These are phyloP conservation scores for Citrus trifoliata DNA, from an alignment of 345 rosid genomes.

Conservation along the genomic window DNA sequence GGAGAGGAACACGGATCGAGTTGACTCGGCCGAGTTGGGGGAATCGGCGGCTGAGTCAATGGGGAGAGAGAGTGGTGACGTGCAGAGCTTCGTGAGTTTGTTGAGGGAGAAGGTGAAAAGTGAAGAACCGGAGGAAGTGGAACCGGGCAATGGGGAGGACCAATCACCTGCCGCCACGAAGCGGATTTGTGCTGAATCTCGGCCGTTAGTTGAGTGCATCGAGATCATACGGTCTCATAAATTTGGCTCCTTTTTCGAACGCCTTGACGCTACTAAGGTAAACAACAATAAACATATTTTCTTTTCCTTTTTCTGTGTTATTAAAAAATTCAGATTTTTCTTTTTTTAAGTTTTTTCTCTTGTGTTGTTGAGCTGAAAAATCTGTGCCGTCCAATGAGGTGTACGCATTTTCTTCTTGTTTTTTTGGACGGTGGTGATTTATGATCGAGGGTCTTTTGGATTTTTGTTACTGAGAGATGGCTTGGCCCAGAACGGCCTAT, in stretches of 20 bases:
- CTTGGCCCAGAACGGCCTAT: not conserved
- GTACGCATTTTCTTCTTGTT: not conserved
- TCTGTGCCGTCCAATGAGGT: not conserved
- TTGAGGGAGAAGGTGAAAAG: conserved; percentile 30
- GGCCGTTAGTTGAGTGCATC: conserved; percentile 49
- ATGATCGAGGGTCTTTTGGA: not conserved
- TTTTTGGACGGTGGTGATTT: not conserved
- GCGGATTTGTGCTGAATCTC: conserved; percentile 30
- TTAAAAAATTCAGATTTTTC: not conserved
- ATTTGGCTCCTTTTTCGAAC: conserved; percentile 52
- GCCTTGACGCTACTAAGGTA: conserved; percentile 57
- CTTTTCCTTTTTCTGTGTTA: not conserved
- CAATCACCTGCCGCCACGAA: conserved; percentile 34
- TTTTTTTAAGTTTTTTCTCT: not conserved
- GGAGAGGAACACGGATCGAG: conserved; percentile 25
- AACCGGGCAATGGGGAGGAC: conserved; percentile 40
- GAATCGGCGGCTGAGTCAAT: conserved; percentile 38
- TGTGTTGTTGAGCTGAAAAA: not conserved
- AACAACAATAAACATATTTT: not conserved
- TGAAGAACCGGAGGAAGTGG: conserved; percentile 36
- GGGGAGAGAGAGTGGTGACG: conserved; percentile 42
- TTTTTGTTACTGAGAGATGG: not conserved
- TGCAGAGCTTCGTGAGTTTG: conserved; percentile 65
- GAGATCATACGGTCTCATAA: conserved; percentile 44
- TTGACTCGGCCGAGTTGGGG: conserved; percentile 20